phyloP scores from a whole-genome alignment of 2,329 filamentous ascomycete species.

The Stagonosporopsis chrysanthemi region DNA sequence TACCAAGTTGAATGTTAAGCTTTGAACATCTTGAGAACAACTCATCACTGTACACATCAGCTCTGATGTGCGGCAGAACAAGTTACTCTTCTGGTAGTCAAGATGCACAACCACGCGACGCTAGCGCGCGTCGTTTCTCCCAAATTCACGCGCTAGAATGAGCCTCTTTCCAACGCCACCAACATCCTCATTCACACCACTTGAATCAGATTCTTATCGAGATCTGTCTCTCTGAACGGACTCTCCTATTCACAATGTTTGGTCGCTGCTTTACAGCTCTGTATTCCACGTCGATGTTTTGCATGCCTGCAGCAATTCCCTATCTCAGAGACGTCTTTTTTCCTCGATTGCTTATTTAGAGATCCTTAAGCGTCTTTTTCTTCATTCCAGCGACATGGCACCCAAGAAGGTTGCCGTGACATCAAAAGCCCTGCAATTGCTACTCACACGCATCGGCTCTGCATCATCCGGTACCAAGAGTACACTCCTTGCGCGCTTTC shows the following conservation, averaged over 20 bases:
- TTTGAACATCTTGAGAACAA: not conserved
- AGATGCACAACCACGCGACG: not conserved
- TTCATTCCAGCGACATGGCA: constrained; percentile 14
- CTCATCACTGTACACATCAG: too few species aligned
- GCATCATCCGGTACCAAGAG: constrained; percentile 67
- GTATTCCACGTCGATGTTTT: not conserved
- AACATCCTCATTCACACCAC: not conserved
- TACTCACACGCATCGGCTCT: constrained; percentile 69
- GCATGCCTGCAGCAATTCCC: too few species aligned
- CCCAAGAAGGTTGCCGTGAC: constrained; percentile 47
- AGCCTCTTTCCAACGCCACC: not conserved
- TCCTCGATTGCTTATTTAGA: too few species aligned
- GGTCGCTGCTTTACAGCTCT: not conserved
- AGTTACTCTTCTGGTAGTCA: not conserved
- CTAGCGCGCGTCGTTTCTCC: not conserved
- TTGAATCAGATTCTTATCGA: not conserved
- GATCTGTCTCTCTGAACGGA: not conserved
- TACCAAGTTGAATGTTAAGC: not conserved
- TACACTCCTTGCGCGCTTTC: constrained; percentile 61
- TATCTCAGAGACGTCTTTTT: too few species aligned
- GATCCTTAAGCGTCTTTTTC: not conserved
- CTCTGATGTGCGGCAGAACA: not conserved
- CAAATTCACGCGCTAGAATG: not conserved
- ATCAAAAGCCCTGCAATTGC: constrained; percentile 61
- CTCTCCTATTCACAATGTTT: not conserved